A percentile compares a stretch with the other conserved stretches of the same genome.
These are phyloP conservation scores for Tetraselmis chui DNA, from an alignment of 139 green algal species.

Conservation along the genomic window DNA sequence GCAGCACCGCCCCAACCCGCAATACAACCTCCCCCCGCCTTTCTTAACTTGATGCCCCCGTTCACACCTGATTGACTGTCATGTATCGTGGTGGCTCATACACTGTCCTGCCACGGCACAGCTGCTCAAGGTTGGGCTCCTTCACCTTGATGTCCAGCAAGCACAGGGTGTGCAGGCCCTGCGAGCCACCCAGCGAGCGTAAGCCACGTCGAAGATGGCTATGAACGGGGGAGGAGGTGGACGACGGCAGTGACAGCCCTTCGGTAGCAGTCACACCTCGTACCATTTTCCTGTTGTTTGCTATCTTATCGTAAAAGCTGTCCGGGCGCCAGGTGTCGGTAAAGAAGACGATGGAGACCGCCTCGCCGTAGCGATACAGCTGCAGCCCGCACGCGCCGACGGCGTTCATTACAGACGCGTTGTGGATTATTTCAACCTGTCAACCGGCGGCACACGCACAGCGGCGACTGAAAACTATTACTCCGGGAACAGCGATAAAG, in stretches of 20 bases:
- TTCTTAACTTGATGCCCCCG: too few relatives aligned
- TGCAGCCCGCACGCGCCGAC: conserved; percentile 86
- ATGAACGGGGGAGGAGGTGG: not conserved
- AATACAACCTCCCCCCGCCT: too few relatives aligned
- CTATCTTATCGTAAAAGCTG: conserved; percentile 77
- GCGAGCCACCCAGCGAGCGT: not conserved
- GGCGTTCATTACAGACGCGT: conserved; percentile 95
- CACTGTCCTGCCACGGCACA: conserved; percentile 71
- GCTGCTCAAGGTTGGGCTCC: conserved; percentile 80
- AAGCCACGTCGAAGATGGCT: too few relatives aligned
- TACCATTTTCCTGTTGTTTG: conserved; percentile 35
- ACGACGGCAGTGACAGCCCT: too few relatives aligned
- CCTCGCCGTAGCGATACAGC: conserved; percentile 94
- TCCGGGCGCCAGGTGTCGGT: conserved; percentile 92
- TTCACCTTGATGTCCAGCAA: conserved; percentile 92
- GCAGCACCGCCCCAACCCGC: too few relatives aligned
- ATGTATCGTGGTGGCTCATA: conserved; percentile 86
- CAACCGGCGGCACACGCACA: not conserved
- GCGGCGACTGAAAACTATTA: not conserved
- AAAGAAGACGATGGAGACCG: conserved; percentile 95
- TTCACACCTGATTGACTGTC: conserved; percentile 37
- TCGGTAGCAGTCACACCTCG: too few relatives aligned
- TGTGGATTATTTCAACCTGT: conserved; percentile 83
- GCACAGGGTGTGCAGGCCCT: conserved; percentile 90
- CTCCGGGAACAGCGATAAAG: too few relatives aligned